A percentile compares a stretch with the other conserved stretches of the same genome.
Conservation (phyloP, 108 stramenopile species). For the Cyclotella cryptica region DNA sequence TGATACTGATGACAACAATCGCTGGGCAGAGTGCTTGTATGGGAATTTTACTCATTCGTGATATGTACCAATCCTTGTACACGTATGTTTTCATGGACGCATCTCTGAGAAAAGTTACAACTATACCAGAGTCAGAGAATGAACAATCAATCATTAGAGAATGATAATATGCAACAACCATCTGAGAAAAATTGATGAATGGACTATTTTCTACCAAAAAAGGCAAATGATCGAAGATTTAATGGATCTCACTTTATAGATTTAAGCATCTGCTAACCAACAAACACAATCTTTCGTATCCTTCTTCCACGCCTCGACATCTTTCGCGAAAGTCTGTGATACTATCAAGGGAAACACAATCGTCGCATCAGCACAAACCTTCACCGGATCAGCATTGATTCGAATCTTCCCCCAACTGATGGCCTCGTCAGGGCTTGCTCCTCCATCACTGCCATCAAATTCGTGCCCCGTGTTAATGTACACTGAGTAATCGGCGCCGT, state of each 20-base stretch:
- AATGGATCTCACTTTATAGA: background rate
- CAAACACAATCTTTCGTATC: slow-evolving; percentile 73
- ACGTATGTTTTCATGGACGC: too few species aligned
- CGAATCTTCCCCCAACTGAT: slow-evolving; percentile 99
- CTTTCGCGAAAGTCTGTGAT: slow-evolving; percentile 96
- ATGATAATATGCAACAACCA: too few species aligned
- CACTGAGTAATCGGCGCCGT: slow-evolving; percentile 99
- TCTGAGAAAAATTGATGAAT: too few species aligned
- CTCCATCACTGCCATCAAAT: slow-evolving; percentile 98
- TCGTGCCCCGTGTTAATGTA: slow-evolving; percentile 98
- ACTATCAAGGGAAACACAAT: slow-evolving; percentile 97
- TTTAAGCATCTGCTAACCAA: slow-evolving; percentile 61
- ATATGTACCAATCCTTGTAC: too few species aligned
- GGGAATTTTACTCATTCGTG: too few species aligned
- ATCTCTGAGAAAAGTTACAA: too few species aligned
- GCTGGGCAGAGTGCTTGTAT: too few species aligned
- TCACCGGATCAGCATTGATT: slow-evolving; percentile 94
- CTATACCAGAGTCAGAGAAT: too few species aligned
- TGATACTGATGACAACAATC: too few species aligned
- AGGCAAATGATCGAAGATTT: background rate
- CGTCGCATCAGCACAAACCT: slow-evolving; percentile 96
- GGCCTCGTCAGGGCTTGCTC: slow-evolving; percentile 98
- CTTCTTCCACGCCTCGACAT: slow-evolving; percentile 86
- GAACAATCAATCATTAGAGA: too few species aligned
- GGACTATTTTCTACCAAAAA: background rate